These are phyloP conservation scores for Sarocladium strictum DNA, from an alignment of 2,329 filamentous ascomycete genomes.

Conservation along the genomic window DNA sequence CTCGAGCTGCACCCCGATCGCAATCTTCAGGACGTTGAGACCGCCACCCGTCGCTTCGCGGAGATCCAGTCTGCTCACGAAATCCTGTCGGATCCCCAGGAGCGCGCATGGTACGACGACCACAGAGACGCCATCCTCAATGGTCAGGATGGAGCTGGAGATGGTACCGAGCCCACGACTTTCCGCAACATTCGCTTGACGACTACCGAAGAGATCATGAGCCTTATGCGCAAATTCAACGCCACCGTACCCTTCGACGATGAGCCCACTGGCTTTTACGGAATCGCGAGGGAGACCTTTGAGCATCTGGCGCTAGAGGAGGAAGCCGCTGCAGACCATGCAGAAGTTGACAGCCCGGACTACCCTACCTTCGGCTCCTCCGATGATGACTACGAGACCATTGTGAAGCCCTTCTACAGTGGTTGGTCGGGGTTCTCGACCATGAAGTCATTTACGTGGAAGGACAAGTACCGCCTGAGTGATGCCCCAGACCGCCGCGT, in stretches of 20 bases:
- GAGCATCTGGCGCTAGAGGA: conserved; percentile 77
- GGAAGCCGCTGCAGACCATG: conserved; percentile 64
- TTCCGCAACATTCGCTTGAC: conserved; percentile 68
- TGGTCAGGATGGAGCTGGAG: conserved; percentile 46
- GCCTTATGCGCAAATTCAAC: conserved; percentile 75
- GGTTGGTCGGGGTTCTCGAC: conserved; percentile 79
- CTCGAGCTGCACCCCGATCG: conserved; percentile 92
- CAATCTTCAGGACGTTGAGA: conserved; percentile 80
- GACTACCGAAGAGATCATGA: conserved; percentile 71
- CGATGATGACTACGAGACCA: conserved; percentile 67
- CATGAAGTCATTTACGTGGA: conserved; percentile 82
- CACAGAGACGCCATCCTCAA: conserved; percentile 80
- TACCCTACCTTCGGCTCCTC: conserved; percentile 82
- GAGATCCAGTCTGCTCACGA: conserved; percentile 92
- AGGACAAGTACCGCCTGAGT: conserved; percentile 73
- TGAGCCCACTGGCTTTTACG: conserved; percentile 76
- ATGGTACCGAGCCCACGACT: conserved; percentile 50
- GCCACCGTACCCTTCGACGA: conserved; percentile 74
- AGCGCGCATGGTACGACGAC: conserved; percentile 95
- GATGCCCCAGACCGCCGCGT: conserved; percentile 83
- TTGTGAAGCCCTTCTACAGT: conserved; percentile 76
- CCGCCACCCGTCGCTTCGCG: conserved; percentile 79
- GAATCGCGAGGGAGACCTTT: conserved; percentile 70
- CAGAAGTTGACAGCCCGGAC: conserved; percentile 50
- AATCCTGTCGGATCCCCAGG: conserved; percentile 91